Percentiles rank a stretch among this genome's conserved stretches.
These are phyloP conservation scores for Erodium chrysanthum DNA, from an alignment of 441 rosid genomes.

Conservation along the genomic window DNA sequence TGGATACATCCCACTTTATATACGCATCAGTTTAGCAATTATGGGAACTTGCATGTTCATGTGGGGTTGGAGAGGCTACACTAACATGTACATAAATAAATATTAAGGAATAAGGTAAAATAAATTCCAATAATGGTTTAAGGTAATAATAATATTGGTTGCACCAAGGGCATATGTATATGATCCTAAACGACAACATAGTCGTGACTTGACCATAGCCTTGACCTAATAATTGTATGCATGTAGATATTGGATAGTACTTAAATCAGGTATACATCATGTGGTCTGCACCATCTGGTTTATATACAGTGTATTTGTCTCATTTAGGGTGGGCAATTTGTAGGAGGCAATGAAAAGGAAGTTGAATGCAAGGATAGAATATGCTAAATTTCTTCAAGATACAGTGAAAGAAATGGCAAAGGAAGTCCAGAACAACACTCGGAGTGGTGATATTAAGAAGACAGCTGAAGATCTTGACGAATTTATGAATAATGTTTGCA, in stretches of 20 bases:
- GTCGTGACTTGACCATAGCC: background rate
- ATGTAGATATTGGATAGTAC: background rate
- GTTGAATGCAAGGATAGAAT: constrained; percentile 73
- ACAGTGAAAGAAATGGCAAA: constrained; percentile 97
- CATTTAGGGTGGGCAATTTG: constrained; percentile 22
- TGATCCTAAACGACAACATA: background rate
- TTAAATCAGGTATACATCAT: background rate
- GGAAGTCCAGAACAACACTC: constrained; percentile 71
- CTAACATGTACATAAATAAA: no score
- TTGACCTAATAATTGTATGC: background rate
- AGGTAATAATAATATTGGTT: no score
- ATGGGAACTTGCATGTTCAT: no score
- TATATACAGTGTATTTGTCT: constrained; percentile 11
- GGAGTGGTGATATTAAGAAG: constrained; percentile 55
- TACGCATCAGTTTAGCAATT: no score
- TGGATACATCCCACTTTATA: no score
- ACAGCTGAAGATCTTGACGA: constrained; percentile 72
- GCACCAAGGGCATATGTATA: background rate
- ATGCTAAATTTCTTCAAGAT: constrained; percentile 71
- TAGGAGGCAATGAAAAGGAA: constrained; percentile 83
- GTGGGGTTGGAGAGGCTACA: no score
- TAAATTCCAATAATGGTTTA: no score
- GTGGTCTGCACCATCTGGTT: constrained; percentile 2
- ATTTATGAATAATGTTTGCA: constrained; percentile 65
- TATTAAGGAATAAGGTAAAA: no score